Evolutionary conservation across 768 basidiomycete genomes (phyloP).

Genomic region (Lentinula lateritia): DNA sequence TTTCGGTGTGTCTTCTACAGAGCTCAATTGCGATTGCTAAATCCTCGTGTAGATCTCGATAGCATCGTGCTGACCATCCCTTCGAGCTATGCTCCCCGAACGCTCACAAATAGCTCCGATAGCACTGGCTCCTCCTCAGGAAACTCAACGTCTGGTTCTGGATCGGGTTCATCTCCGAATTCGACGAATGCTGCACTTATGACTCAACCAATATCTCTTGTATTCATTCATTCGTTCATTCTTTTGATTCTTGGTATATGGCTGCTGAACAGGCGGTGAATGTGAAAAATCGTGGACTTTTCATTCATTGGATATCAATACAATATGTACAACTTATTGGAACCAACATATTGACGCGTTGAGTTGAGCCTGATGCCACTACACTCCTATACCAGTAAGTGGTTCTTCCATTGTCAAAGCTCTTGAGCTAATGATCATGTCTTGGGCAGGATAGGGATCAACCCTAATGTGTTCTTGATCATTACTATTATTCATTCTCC

Average conservation of each 20-base stretch:
- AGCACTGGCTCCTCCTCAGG: background rate
- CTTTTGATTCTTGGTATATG: background rate
- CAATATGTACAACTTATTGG: too few relatives aligned
- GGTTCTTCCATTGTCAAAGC: too few relatives aligned
- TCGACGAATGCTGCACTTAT: background rate
- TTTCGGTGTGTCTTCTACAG: conserved; percentile 28
- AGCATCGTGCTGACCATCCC: conserved; percentile 39
- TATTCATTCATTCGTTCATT: background rate
- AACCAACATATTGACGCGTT: too few relatives aligned
- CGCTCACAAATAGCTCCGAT: conserved; percentile 16
- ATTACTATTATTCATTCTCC: too few relatives aligned
- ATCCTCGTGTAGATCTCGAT: conserved; percentile 29
- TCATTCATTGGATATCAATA: too few relatives aligned
- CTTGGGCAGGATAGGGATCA: too few relatives aligned
- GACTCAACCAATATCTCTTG: background rate
- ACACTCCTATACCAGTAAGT: too few relatives aligned
- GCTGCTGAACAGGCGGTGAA: background rate
- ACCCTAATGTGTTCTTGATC: too few relatives aligned
- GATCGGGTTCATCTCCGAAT: background rate
- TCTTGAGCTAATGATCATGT: too few relatives aligned
- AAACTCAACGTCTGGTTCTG: background rate
- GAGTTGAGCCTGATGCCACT: too few relatives aligned
- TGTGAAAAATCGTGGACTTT: too few relatives aligned
- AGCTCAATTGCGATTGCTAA: background rate
- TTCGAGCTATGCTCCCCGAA: conserved; percentile 32